Conservation (phyloP, 2,329 filamentous ascomycete species). For the Exophiala oligosperma region DNA sequence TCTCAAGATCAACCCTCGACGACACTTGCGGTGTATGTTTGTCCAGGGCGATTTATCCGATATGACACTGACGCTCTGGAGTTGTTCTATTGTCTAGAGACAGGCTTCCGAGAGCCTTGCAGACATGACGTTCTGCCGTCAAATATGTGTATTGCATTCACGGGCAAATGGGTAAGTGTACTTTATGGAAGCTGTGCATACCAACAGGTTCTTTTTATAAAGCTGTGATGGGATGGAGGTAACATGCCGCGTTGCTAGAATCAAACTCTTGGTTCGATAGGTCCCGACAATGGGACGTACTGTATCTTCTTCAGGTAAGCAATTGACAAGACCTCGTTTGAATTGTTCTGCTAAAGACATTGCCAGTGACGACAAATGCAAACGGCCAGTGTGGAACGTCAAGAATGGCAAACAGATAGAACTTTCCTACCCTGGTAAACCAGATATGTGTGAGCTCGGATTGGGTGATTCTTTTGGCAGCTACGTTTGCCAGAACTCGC, state of each 20-base stretch:
- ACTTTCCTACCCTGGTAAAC: slow-evolving; percentile 9
- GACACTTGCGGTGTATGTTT: slow-evolving; percentile 1
- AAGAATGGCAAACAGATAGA: neutral
- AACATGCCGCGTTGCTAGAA: neutral
- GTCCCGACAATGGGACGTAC: slow-evolving; percentile 4
- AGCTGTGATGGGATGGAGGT: neutral
- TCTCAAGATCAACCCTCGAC: neutral
- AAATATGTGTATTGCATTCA: slow-evolving; percentile 1
- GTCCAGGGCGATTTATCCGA: neutral
- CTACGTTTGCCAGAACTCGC: slow-evolving; percentile 1
- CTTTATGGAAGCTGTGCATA: neutral
- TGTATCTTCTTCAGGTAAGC: slow-evolving; percentile 12
- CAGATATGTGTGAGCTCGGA: slow-evolving; percentile 4
- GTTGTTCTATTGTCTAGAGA: slow-evolving; percentile 5
- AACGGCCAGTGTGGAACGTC: neutral
- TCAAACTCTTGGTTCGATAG: slow-evolving; percentile 9
- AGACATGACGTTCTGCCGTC: neutral
- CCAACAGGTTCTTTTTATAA: neutral
- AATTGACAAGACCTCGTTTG: neutral
- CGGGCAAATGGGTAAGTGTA: slow-evolving; percentile 3
- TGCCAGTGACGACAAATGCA: slow-evolving; percentile 11
- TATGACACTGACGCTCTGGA: neutral
- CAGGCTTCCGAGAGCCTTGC: slow-evolving; percentile 1
- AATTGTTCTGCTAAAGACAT: neutral
- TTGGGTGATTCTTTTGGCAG: slow-evolving; percentile 8